Base-by-base conservation (phyloP, 805 yeast species). In the Candida nonsorbophila region DNA sequence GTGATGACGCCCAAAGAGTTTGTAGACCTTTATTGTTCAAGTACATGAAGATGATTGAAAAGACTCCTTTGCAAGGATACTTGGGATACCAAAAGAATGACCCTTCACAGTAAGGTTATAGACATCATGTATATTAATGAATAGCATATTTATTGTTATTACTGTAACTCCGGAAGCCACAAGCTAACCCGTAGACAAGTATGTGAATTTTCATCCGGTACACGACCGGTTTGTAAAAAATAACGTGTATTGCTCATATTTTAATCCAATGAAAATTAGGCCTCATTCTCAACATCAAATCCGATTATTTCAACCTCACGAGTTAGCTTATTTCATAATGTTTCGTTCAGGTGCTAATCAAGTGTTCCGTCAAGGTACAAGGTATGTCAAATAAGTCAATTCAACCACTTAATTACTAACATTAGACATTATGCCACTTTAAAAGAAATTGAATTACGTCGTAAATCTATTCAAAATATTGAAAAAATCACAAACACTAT, bases 401-500 rank as follows among this genome's bases (percentile, higher is more conserved):
- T 22, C 12, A 7, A 19, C 28, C 27, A 23, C 16, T 10, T 9
- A 16, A 15, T 25, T 45, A 51, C 62, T 53, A 55, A 53, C 53
- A 30, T 14, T 40, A 84, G 95, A 82, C 80, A 79, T 73, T 90
- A 86, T 73, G 98, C 98, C 54, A 92, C 98, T 49, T 76, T 92
- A 61, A 90, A 97, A 72, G 98, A 92, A 69, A 94, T 92, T 56
- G 98, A 92, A 74, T 83, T 77, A 65, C 94, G 98, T 74, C 79
- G 92, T 59, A 92, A 92, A 74, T 86, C 97, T 44, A 92, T 92
- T 63, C 92, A 90, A 75, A 92, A 92, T 77, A 90, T 92, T 63
- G 97, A 92, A 72, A 92, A 92, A 74, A 92, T 92, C 71, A 92
- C 98, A 69, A 92, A 92, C 71, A 92, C 98, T 65, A 92, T 92